Conservation (phyloP, 306 rosid species). For the Abrus pulchellus region DNA sequence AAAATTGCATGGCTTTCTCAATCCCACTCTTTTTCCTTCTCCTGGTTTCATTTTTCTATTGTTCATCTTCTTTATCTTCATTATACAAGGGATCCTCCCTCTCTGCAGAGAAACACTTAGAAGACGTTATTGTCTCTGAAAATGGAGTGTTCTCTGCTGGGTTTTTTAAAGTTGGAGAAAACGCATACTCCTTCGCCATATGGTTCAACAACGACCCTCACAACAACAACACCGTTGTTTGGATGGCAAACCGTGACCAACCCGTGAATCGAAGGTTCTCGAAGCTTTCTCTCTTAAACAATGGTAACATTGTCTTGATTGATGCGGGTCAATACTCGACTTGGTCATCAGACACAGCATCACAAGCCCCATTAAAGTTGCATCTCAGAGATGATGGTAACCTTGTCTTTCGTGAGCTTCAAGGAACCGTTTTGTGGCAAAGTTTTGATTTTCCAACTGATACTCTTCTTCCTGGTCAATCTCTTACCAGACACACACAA, state of each 20-base stretch:
- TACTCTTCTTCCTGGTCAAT: conserved; percentile 59
- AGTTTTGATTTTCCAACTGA: conserved; percentile 57
- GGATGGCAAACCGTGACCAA: conserved; percentile 59
- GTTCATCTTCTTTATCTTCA: conserved; percentile 3
- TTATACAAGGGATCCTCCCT: conserved; percentile 38
- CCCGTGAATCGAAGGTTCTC: conserved; percentile 59
- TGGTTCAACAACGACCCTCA: conserved; percentile 25
- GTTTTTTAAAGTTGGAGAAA: conserved; percentile 19
- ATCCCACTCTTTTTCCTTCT: neutral
- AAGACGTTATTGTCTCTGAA: conserved; percentile 21
- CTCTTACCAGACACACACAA: conserved; percentile 37
- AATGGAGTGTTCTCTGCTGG: conserved; percentile 43
- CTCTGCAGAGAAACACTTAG: conserved; percentile 35
- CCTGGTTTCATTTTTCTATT: neutral
- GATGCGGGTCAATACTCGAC: conserved; percentile 36
- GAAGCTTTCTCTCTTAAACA: conserved; percentile 44
- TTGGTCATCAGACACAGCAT: conserved; percentile 49
- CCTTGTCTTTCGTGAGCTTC: conserved; percentile 41
- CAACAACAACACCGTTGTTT: conserved; percentile 36
- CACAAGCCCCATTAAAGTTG: neutral
- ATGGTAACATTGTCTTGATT: conserved; percentile 45
- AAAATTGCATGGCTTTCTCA: neutral
- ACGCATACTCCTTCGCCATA: conserved; percentile 35
- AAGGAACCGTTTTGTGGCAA: conserved; percentile 49
- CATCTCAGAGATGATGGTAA: conserved; percentile 53